Conservation (phyloP, 2,329 filamentous ascomycete genomes). For the Fusarium newnesense region DNA sequence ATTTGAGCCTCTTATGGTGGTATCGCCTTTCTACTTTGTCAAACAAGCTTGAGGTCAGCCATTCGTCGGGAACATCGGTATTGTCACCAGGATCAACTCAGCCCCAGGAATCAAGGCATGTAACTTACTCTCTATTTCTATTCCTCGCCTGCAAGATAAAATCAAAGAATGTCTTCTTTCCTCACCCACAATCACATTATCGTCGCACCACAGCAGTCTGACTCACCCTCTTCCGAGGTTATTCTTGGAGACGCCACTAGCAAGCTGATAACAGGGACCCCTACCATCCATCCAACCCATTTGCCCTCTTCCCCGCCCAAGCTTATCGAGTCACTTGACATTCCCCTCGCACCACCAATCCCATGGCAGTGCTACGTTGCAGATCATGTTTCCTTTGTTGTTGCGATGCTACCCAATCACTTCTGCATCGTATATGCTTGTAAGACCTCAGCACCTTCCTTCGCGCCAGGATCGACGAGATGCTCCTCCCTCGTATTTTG, state of each 20-base stretch:
- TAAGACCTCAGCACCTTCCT: slow-evolving; percentile 7
- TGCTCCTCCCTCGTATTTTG: background rate
- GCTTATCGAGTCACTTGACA: slow-evolving; percentile 11
- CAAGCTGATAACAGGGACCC: slow-evolving; percentile 1
- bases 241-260: slow-evolving; percentile 1
- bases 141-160: background rate
- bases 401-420: slow-evolving; percentile 28
- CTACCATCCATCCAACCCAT: background rate
- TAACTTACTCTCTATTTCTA: background rate
- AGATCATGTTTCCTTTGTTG: slow-evolving; percentile 18
- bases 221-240: background rate
- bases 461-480: slow-evolving; percentile 3
- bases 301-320: background rate
- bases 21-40: accelerated
- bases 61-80: accelerated
- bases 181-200: background rate
- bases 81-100: background rate
- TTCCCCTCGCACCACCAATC: background rate
- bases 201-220: background rate
- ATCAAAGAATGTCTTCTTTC: background rate
- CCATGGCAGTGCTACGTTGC: slow-evolving; percentile 27
- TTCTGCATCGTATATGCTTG: background rate
- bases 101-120: too few species aligned
- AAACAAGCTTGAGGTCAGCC: too few species aligned
- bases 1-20: background rate